phyloP scores from a whole-genome alignment of 495 filamentous ascomycete species.

The Tricharina praecox region DNA sequence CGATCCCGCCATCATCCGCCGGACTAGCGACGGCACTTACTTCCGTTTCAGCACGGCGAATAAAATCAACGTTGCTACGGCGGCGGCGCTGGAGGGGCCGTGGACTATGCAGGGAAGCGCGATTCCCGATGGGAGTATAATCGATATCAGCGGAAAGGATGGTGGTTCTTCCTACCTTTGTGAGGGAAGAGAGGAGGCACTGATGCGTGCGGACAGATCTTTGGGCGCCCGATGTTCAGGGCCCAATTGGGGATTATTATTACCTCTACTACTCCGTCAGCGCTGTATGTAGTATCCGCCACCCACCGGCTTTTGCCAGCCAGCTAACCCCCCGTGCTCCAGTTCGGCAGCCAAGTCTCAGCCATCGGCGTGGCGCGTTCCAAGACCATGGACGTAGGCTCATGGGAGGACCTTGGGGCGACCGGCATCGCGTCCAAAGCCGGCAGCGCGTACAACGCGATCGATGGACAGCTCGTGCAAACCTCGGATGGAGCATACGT shows the following conservation, averaged over 20 bases:
- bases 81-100: slow-evolving; percentile 41
- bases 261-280: slow-evolving; percentile 58
- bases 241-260: slow-evolving; percentile 37
- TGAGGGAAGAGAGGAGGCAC: no score
- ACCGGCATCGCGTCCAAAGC: slow-evolving; percentile 35
- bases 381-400: slow-evolving; percentile 39
- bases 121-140: slow-evolving; percentile 40
- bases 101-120: slow-evolving; percentile 45
- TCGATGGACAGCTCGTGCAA: slow-evolving; percentile 46
- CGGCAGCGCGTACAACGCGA: slow-evolving; percentile 45
- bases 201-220: no score
- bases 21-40: slow-evolving; percentile 48
- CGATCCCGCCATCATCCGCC: slow-evolving; percentile 47
- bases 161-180: slow-evolving; percentile 22
- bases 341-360: slow-evolving; percentile 45
- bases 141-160: slow-evolving; percentile 36
- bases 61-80: slow-evolving; percentile 41
- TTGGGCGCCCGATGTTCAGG: slow-evolving; percentile 50
- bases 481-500: slow-evolving; percentile 33
- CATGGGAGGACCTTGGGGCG: slow-evolving; percentile 41
- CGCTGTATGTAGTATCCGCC: no score
- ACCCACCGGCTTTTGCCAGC: no score
- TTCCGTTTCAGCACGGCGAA: slow-evolving; percentile 55
- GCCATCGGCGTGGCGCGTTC: slow-evolving; percentile 56
- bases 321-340: no score